These are phyloP conservation scores for Pichia nanzhaoensis DNA, from an alignment of 805 yeast species.

Conservation along the genomic window DNA sequence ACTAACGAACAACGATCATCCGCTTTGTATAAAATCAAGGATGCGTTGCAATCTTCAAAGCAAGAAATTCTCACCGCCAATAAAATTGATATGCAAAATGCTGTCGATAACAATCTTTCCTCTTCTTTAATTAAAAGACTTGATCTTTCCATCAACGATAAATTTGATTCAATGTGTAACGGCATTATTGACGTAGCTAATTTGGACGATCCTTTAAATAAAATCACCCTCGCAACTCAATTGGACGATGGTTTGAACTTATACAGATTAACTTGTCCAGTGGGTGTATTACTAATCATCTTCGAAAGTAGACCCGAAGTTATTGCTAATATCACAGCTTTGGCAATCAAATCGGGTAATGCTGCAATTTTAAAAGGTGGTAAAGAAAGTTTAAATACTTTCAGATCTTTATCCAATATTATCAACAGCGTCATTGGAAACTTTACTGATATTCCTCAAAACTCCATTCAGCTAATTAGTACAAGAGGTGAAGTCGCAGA, in stretches of 20 bases:
- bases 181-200: constrained; percentile 90
- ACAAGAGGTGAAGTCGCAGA: constrained; percentile 89
- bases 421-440: constrained; percentile 50
- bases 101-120: constrained; percentile 54
- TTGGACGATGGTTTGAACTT: constrained; percentile 85
- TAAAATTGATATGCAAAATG: constrained; percentile 63
- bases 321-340: constrained; percentile 92
- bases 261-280: constrained; percentile 84
- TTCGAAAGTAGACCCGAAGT: constrained; percentile 98
- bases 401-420: constrained; percentile 70
- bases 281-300: constrained; percentile 86
- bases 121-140: constrained; percentile 74
- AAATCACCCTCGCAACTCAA: constrained; percentile 71
- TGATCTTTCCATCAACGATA: constrained; percentile 74
- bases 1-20: constrained; percentile 63
- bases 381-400: constrained; percentile 82
- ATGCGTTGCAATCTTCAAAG: constrained; percentile 54
- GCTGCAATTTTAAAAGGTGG: constrained; percentile 98
- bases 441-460: constrained; percentile 66
- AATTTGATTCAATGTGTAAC: constrained; percentile 89
- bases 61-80: constrained; percentile 66
- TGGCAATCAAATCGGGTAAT: constrained; percentile 94
- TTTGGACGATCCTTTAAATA: constrained; percentile 90
- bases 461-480: constrained; percentile 79
- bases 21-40: constrained; percentile 69